Evolutionary conservation across 2,329 filamentous ascomycete genomes (phyloP).

Genomic region (Xylariaceae sp.): DNA sequence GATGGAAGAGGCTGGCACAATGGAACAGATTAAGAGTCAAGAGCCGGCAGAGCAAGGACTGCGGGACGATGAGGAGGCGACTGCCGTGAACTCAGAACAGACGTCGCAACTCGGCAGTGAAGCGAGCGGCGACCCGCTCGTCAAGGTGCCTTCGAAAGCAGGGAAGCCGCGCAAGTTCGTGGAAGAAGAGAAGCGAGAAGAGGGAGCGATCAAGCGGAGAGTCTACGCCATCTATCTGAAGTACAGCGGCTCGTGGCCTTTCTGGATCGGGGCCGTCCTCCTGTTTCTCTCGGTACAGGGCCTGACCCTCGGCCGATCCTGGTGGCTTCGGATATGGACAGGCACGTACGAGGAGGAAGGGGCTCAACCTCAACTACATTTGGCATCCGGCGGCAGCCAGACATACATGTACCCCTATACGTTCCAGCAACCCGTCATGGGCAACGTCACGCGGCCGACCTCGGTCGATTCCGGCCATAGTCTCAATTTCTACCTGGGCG

Average conservation of each 20-base stretch:
- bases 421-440: slow-evolving; percentile 41
- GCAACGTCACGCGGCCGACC: slow-evolving; percentile 31
- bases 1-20: slow-evolving; percentile 50
- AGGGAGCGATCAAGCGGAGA: slow-evolving; percentile 59
- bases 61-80: slow-evolving; percentile 45
- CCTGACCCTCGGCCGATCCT: slow-evolving; percentile 53
- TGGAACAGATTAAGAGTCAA: slow-evolving; percentile 53
- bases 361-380: slow-evolving; percentile 10
- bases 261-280: slow-evolving; percentile 51
- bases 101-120: slow-evolving; percentile 38
- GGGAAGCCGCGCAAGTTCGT: slow-evolving; percentile 61
- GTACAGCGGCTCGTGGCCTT: slow-evolving; percentile 57
- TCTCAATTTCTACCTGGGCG: slow-evolving; percentile 58
- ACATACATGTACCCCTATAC: slow-evolving; percentile 41
- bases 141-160: slow-evolving; percentile 46
- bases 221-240: slow-evolving; percentile 65
- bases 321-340: slow-evolving; percentile 63
- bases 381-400: slow-evolving; percentile 26
- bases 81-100: slow-evolving; percentile 51
- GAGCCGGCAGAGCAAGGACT: slow-evolving; percentile 43
- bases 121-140: slow-evolving; percentile 36
- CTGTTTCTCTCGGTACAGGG: slow-evolving; percentile 51
- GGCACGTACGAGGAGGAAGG: slow-evolving; percentile 35
- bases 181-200: slow-evolving; percentile 68
- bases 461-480: slow-evolving; percentile 30